phyloP scores from a whole-genome alignment of 192 early-diverging fungal genomes.

The Linnemannia hyalina region DNA sequence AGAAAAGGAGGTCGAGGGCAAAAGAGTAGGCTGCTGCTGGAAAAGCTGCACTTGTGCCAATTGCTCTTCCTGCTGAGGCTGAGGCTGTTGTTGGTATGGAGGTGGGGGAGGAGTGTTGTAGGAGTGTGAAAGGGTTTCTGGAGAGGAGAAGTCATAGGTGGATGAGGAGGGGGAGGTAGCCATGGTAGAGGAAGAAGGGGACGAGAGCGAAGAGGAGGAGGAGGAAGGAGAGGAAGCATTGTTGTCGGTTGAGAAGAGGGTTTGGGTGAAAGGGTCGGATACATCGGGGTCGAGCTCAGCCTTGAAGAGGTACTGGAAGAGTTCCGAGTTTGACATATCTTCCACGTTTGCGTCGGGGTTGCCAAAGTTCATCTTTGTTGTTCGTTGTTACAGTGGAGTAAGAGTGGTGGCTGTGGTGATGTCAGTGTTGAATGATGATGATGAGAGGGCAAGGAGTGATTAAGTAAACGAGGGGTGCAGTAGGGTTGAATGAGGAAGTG shows the following conservation, averaged over 20 bases:
- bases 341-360: constrained; percentile 44
- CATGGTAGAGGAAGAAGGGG: constrained; percentile 23
- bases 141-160: constrained; percentile 16
- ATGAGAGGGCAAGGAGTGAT: not conserved
- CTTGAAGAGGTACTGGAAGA: constrained; percentile 59
- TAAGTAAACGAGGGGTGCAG: not conserved
- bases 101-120: constrained; percentile 28
- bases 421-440: no score
- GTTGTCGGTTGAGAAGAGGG: constrained; percentile 1
- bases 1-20: constrained; percentile 42
- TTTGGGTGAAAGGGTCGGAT: constrained; percentile 9
- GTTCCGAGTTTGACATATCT: constrained; percentile 55
- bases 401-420: no score
- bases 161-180: constrained; percentile 8
- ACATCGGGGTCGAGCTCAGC: constrained; percentile 46
- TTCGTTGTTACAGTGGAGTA: not conserved
- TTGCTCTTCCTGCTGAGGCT: constrained; percentile 17
- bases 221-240: not conserved
- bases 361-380: not conserved
- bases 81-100: constrained; percentile 16
- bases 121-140: constrained; percentile 12
- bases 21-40: constrained; percentile 20
- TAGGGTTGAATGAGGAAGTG: not conserved
- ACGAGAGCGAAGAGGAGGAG: not conserved
- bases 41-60: constrained; percentile 13